Base-by-base conservation (phyloP, 768 basidiomycete species). In the Cystobasidiopsis lactophilus region DNA sequence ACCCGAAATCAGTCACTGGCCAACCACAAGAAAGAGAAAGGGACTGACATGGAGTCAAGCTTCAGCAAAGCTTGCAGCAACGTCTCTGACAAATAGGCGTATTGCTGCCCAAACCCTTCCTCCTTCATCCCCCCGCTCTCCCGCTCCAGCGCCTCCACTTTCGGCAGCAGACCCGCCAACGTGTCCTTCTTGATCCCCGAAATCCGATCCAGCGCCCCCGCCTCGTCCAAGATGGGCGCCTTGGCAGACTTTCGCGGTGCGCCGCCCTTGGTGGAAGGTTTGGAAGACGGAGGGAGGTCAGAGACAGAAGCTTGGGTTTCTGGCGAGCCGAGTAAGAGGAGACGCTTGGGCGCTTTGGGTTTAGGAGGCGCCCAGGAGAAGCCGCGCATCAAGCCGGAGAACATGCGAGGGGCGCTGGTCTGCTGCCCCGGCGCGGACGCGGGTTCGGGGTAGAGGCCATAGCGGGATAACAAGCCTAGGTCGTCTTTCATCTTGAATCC, bases 401-500 rank as follows among this genome's bases (percentile, higher is more conserved):
- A 47, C 19, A 26, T 19, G 29, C 24, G 24, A 47, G 45, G 26
- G 23, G 23, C 9, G 7, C 10, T 11, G 41, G 13, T 43, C 27
- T 24, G 10, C 27, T 43, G 41, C 37, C 37, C 19, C 27, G 41
- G 11, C 19, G 19, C 10, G 10, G 9, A 18, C 10, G 23, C 45
- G 14, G 14, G 14, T 4, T 13, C 16, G 14, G 4, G 3, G 29
- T 47, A 47, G 10, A 47, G 45, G 23, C 45, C 45, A 10, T 47
- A 47, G 23, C 26, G 4, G 18, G 23, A 13, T n/a, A 47, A 27
- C 14, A 13, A 4, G 14, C 11, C 26, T 4, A 13, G 14, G 24
- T 47, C 45, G n/a, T 47, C 45, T 26, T 47, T 47, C 45, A 47
- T 47, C 29, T 31, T 47, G 45, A 47, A 47, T 9, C 45, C 45